Percentiles rank a stretch among this genome's conserved stretches.
Conservation (phyloP, 2,329 filamentous ascomycete species). For the Aspergillus sp. region DNA sequence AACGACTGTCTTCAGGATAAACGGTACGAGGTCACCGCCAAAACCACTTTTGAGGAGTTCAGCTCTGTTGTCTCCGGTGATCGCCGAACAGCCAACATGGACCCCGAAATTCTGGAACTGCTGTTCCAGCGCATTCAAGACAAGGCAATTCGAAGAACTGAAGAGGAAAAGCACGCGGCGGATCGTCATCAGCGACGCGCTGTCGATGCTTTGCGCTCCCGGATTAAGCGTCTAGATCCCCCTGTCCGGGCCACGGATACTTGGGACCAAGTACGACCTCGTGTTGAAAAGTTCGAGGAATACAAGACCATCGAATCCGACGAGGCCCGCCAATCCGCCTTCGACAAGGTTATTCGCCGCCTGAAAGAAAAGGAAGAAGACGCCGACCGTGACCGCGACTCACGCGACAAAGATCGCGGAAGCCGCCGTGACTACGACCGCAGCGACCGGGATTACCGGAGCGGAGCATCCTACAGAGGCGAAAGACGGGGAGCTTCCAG, state of each 20-base stretch:
- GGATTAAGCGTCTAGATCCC: constrained; percentile 87
- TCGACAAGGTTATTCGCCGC: constrained; percentile 88
- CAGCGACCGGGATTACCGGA: constrained; percentile 58
- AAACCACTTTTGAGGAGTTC: constrained; percentile 89
- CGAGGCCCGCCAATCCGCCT: constrained; percentile 76
- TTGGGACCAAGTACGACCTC: constrained; percentile 82
- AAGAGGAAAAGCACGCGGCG: constrained; percentile 77
- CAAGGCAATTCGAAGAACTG: constrained; percentile 76
- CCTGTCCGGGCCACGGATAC: constrained; percentile 74
- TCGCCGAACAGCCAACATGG: constrained; percentile 82
- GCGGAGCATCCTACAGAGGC: constrained; percentile 34
- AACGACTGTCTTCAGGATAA: constrained; percentile 64
- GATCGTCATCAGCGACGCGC: constrained; percentile 85
- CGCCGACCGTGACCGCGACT: constrained; percentile 60
- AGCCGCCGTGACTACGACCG: constrained; percentile 53
- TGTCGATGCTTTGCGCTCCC: constrained; percentile 78
- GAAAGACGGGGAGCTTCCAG: constrained; percentile 42
- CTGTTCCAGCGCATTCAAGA: constrained; percentile 88
- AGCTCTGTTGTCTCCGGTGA: constrained; percentile 77
- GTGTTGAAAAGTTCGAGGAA: constrained; percentile 78
- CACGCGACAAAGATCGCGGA: constrained; percentile 46
- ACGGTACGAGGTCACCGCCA: constrained; percentile 83
- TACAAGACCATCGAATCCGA: constrained; percentile 81
- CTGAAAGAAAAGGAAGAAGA: constrained; percentile 91
- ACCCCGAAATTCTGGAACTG: constrained; percentile 72